Evolutionary conservation across 1,284 basidiomycete genomes (phyloP), one percentile per base, ranked within the genome.

Genomic region (Volvariella volvacea): DNA sequence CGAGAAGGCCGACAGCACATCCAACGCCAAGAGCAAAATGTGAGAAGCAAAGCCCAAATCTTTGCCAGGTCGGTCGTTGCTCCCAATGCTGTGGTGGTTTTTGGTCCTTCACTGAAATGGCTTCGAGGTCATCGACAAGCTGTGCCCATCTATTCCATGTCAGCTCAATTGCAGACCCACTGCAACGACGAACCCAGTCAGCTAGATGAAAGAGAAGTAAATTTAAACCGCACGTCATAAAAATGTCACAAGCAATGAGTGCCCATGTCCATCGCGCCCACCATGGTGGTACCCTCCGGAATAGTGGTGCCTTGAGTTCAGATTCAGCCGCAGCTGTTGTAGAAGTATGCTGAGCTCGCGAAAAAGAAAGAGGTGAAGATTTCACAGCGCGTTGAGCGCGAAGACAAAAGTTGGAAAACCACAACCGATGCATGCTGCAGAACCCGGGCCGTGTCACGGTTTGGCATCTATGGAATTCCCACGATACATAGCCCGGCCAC

Each of bases 21-120:
- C 54, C 61, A 25, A 60, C 54, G 25, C 68, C 66, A n/a, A 62
- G 38, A 19, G 52, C 48, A 30, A 67, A 51, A 37, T 67, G 63
- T 2, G 54, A 55, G 2, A 51, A 34, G 16, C 57, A 62, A 34
- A 68, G 56, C 3, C 58, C 51, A 3, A 56, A 53, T 22, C 69
- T 59, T 47, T 70, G 66, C 59, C 62, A 69, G 14, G 55, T 42
- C 8, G 69, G 68, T 10, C 66, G 63, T 6, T 57, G 56, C 12
- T 56, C 59, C 44, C 57, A 63, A 30, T 52, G 45, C 21, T 41
- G 22, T 41, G 21, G 19, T 20, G 37, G 19, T 22, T 19, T 21
- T 42, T 20, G 34, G 9, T 9, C 17, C 36, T 49, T 49, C 16
- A 51, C 51, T 1, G 44, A 48, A 8, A 52, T 41, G 8, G 39